phyloP scores from a whole-genome alignment of 345 rosid genomes.

The Aurinia saxatilis region DNA sequence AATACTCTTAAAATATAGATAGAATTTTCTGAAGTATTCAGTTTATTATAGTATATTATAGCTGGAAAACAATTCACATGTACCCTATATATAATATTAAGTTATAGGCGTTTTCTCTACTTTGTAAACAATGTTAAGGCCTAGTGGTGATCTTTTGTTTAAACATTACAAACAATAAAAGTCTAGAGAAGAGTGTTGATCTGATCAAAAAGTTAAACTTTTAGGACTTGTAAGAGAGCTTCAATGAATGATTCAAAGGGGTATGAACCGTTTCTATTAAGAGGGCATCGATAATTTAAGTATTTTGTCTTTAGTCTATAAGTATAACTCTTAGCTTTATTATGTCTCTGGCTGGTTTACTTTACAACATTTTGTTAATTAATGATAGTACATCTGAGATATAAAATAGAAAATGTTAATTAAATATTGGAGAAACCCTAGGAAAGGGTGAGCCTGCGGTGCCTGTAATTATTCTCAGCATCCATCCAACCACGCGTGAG shows the following conservation, averaged over 20 bases:
- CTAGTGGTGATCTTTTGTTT: background rate
- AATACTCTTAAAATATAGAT: background rate
- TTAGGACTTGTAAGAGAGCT: background rate
- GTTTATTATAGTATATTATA: background rate
- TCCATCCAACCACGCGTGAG: conserved; percentile 32
- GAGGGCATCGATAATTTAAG: background rate
- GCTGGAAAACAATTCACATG: background rate
- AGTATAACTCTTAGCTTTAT: background rate
- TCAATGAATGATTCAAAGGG: background rate
- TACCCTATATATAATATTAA: background rate
- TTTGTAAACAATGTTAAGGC: background rate
- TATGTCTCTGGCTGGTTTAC: background rate
- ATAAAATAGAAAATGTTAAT: background rate
- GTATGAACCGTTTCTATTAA: background rate
- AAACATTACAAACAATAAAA: background rate
- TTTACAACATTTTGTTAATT: background rate
- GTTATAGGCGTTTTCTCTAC: background rate
- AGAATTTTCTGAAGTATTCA: background rate
- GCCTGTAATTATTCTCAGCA: conserved; percentile 29
- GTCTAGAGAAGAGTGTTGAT: background rate
- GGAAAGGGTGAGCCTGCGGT: conserved; percentile 19
- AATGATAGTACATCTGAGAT: background rate
- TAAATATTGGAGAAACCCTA: conserved; percentile 11
- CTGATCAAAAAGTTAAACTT: background rate
- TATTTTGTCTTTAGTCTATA: background rate